Base-by-base conservation (phyloP, 176 grass and related monocot genomes). In the Aegilops longissima region DNA sequence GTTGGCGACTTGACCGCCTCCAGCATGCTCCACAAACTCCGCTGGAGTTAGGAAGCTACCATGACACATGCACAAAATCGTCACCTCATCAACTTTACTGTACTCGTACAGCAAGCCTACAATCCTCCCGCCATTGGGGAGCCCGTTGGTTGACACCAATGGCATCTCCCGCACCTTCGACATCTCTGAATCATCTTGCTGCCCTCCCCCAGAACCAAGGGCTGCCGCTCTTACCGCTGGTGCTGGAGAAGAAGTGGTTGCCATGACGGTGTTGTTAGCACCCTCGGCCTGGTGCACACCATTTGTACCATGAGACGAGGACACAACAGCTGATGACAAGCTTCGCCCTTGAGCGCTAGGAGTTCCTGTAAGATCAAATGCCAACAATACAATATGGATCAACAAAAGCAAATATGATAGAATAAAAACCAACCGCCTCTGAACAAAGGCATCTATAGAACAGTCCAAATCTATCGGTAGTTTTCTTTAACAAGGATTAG, bases 21-120 rank as follows among this genome's bases (percentile, higher is more conserved):
- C 96, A 11, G 93, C 93, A 54, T 98, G 96, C 89, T 88, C 92
- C 82, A 98, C 90, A 2, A 98, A 98, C 88, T 92, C 90, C 0
- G 88, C 90, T 0, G 96, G 93, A 12, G 91, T 94, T 29, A 93
- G 76, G 72, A 98, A 95, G 42, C 86, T 92, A 5, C 93, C 91
- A 87, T 95, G 93, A 70, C 96, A 98, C 30, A 95, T 71, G 3
- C 93, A 95, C 8, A 95, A 84, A 9, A 98, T 98, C 49, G 84
- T 93, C 82, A 98, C 78, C 4, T 95, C 91, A 5, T 95, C 86
- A 1, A 83, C 88, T 71, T 90, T 91, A 36, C 58, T 83, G 85
- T 93, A 98, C 66, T 86, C 90, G 45, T 91, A 94, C 12, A 95
- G 88, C 64, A 95, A 94, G 38, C 96, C 96, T 64, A 95, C 86